phyloP scores from a whole-genome alignment of 805 yeast species.

The Blastobotrys americana region DNA sequence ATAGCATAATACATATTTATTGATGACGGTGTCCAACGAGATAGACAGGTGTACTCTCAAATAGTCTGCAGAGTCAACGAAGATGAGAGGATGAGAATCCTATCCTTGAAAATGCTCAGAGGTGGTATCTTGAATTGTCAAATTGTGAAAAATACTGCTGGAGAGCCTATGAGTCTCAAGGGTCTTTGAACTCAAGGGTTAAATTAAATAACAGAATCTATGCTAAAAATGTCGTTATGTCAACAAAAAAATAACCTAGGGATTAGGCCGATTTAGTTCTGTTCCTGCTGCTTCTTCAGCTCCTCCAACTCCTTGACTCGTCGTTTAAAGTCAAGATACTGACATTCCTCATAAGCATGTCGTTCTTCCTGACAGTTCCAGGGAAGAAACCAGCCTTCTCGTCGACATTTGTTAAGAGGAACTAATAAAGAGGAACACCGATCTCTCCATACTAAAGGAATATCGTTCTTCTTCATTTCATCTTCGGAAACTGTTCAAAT shows the following conservation, averaged over 20 bases:
- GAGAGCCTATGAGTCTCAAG: no score
- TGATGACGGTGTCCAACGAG: no score
- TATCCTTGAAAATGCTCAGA: no score
- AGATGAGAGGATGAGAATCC: no score
- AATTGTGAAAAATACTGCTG: no score
- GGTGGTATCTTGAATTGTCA: no score
- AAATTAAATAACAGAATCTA: conserved; percentile 2
- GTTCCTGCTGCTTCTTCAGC: conserved; percentile 37
- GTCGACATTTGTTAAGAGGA: conserved; percentile 56
- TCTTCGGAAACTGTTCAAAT: conserved; percentile 58
- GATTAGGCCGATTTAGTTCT: no score
- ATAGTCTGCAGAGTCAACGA: no score
- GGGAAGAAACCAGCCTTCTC: conserved; percentile 50
- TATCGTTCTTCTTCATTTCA: conserved; percentile 71
- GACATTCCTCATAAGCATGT: conserved; percentile 80
- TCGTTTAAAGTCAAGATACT: conserved; percentile 72
- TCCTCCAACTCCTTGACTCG: conserved; percentile 66
- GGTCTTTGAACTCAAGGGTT: no score
- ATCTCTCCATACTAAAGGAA: conserved; percentile 75
- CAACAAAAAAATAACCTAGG: no score
- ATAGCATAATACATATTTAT: no score
- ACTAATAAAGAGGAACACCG: conserved; percentile 65
- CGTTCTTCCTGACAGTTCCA: conserved; percentile 72
- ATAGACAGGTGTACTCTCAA: no score
- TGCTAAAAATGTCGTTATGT: conserved; percentile 1